Evolutionary conservation across 495 filamentous ascomycete species (phyloP).

Genomic region (Penicillium roqueforti): DNA sequence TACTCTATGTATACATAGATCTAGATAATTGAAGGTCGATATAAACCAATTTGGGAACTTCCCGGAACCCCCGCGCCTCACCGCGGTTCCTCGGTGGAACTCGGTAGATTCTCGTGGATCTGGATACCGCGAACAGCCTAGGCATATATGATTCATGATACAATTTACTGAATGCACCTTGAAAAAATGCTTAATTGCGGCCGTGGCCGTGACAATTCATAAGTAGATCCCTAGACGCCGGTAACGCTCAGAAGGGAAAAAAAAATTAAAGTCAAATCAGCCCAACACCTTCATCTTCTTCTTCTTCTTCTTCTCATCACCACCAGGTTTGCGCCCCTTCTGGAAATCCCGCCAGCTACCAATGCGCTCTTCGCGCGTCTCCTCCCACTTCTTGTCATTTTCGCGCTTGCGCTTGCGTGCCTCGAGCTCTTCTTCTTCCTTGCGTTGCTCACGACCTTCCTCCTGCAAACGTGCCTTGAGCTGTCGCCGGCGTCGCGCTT

Average conservation of each 20-base stretch:
- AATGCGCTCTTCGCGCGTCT: constrained; percentile 85
- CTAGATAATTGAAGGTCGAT: background rate
- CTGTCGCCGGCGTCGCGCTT: constrained; percentile 77
- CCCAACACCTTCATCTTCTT: constrained; percentile 92
- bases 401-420: constrained; percentile 88
- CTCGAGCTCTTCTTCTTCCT: constrained; percentile 81
- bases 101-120: constrained; percentile 14
- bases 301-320: constrained; percentile 63
- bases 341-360: constrained; percentile 92
- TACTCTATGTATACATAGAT: background rate
- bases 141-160: background rate
- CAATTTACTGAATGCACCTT: background rate
- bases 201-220: background rate
- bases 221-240: constrained; percentile 3
- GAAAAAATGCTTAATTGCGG: background rate
- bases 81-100: constrained; percentile 19
- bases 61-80: constrained; percentile 9
- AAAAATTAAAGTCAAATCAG: constrained; percentile 17
- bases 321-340: constrained; percentile 55
- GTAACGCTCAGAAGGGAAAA: background rate
- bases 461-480: constrained; percentile 93
- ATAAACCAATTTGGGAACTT: background rate
- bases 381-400: constrained; percentile 90
- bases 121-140: background rate
- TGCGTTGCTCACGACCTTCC: constrained; percentile 86